Base-by-base conservation (phyloP, 306 rosid species). In the Dalbergia cochinchinensis region DNA sequence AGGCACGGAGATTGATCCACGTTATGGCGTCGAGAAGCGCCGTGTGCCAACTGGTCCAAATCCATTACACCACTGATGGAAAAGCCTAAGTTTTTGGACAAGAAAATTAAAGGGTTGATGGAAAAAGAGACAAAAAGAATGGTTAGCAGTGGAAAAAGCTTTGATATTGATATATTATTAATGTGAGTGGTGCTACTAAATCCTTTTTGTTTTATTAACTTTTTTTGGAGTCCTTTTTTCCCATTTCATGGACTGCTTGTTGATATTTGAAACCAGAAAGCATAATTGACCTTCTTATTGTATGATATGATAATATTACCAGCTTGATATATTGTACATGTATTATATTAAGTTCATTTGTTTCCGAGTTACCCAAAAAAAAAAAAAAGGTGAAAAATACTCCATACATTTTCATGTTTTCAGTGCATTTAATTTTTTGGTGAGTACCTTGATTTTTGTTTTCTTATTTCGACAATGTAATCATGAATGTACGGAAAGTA, bases 21-120 rank as follows among this genome's bases (percentile, higher is more conserved):
- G 92, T 16, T 94, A 94, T 37, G 97, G 99, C 1, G 94, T 92
- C 13, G 91, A 92, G 84, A 94, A 94, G 82, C 94, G 97, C 15
- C 94, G 91, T 1, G 99, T 94, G 39, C 99, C 99, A 16, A 92
- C 91, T 0, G 99, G 99, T 84, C 99, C 99, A 51, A 94, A 94
- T 60, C 99, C 97, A 14, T 87, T 94, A 80, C 99, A 94, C 92
- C 97, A 94, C 78, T 90, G 89, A 85, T 86, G 74, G 20, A 1
- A 69, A 75, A 55, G 59, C 71, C 65, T 67, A 67, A 58, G 5
- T 54, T 74, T 53, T 14, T 4, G 54, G 57, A 59, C 75, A 77
- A 45, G n/a, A 35, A 19, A 37, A 1, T 6, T 5, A 19, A 62
- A 71, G 39, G 47, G 34, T 19, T 67, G 8, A 50, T 39, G 47